Evolutionary conservation across 2,329 filamentous ascomycete genomes (phyloP).

Genomic region (Mariannaea elegans): DNA sequence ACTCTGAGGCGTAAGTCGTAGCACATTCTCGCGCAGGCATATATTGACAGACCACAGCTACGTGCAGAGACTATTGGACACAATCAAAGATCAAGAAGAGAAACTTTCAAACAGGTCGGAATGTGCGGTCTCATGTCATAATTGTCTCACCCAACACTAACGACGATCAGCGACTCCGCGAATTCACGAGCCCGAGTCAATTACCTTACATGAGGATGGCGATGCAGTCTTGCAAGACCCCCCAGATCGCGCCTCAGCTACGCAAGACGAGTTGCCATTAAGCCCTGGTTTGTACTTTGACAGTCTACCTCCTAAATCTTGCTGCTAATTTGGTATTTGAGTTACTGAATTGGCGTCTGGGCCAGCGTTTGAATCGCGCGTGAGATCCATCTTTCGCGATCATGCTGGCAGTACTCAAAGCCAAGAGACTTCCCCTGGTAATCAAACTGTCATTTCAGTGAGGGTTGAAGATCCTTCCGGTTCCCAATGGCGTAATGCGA

Average conservation of each 20-base stretch:
- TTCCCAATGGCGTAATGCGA: slow-evolving; percentile 20
- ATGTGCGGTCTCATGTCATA: background rate
- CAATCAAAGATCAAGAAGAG: slow-evolving; percentile 29
- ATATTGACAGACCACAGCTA: slow-evolving; percentile 22
- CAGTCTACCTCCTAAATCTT: background rate
- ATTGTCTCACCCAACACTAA: background rate
- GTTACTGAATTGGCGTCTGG: slow-evolving; percentile 29
- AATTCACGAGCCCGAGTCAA: background rate
- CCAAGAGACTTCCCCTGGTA: slow-evolving; percentile 35
- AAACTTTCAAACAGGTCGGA: background rate
- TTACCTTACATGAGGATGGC: background rate
- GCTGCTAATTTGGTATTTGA: background rate
- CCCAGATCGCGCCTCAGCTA: background rate
- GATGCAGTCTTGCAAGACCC: background rate
- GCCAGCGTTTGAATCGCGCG: slow-evolving; percentile 35
- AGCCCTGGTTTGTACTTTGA: slow-evolving; percentile 14
- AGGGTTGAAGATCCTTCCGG: slow-evolving; percentile 25
- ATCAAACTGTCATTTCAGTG: slow-evolving; percentile 42
- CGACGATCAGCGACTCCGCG: background rate
- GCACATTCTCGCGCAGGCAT: background rate
- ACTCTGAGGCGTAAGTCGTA: slow-evolving; percentile 32
- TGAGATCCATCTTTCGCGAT: slow-evolving; percentile 32
- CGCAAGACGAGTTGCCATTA: background rate
- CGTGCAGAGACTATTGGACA: slow-evolving; percentile 31
- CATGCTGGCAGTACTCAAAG: slow-evolving; percentile 20